Conservation (phyloP, 2,329 filamentous ascomycete genomes). For the Chalara sp. region DNA sequence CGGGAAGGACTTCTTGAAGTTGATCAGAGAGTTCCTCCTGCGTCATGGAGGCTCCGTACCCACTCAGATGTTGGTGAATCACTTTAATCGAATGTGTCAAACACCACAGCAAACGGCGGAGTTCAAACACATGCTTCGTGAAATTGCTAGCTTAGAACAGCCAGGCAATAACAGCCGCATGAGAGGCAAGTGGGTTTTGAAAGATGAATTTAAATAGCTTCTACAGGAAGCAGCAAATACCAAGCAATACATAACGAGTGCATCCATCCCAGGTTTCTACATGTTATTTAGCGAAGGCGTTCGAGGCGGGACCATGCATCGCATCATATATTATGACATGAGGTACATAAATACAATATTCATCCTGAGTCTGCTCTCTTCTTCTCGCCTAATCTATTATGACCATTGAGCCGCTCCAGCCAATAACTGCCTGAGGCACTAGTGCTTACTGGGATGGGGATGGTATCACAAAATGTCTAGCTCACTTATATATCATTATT, state of each 20-base stretch:
- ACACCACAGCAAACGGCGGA: slow-evolving; percentile 62
- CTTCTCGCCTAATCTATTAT: too few species aligned
- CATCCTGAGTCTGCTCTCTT: not conserved
- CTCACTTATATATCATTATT: too few species aligned
- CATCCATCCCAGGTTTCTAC: not conserved
- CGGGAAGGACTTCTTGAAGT: slow-evolving; percentile 56
- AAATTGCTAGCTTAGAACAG: slow-evolving; percentile 62
- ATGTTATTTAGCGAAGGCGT: not conserved
- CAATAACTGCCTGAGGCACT: too few species aligned
- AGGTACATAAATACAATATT: not conserved
- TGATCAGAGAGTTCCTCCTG: slow-evolving; percentile 74
- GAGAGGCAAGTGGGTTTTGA: slow-evolving; percentile 27
- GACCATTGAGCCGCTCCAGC: too few species aligned
- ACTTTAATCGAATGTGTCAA: slow-evolving; percentile 77
- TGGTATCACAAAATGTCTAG: too few species aligned
- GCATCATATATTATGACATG: not conserved
- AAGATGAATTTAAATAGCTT: slow-evolving; percentile 24
- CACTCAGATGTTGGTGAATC: slow-evolving; percentile 80
- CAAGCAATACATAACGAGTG: not conserved
- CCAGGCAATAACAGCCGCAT: slow-evolving; percentile 25
- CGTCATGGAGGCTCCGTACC: slow-evolving; percentile 72
- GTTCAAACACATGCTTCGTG: slow-evolving; percentile 75
- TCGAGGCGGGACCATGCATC: not conserved
- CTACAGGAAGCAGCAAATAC: not conserved
- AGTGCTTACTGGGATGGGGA: too few species aligned